A percentile compares a stretch with the other conserved stretches of the same genome.
These are phyloP conservation scores for Artemisia annua DNA, from an alignment of 129 eudicot species.

Conservation along the genomic window DNA sequence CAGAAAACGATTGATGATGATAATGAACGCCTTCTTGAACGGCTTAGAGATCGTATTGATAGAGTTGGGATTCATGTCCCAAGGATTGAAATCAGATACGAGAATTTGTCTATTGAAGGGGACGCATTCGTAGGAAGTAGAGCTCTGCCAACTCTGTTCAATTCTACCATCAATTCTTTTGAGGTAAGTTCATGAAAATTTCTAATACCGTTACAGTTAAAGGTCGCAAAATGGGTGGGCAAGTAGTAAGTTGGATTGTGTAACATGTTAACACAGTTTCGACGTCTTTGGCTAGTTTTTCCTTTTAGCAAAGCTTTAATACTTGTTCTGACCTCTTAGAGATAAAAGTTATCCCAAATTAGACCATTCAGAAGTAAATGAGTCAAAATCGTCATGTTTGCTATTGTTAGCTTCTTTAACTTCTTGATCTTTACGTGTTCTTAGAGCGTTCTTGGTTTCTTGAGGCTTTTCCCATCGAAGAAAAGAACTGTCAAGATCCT, in stretches of 20 bases:
- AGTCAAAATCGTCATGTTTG: not conserved
- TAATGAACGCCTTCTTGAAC: constrained; percentile 62
- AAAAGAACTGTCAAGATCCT: constrained; percentile 69
- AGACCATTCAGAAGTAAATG: not conserved
- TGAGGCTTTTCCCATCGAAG: constrained; percentile 60
- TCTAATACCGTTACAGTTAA: not conserved
- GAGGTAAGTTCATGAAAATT: constrained; percentile 43
- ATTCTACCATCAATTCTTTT: constrained; percentile 54
- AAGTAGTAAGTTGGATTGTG: not conserved
- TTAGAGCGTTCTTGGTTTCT: constrained; percentile 55
- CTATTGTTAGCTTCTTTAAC: not conserved
- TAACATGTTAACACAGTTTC: not conserved
- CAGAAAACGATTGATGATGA: constrained; percentile 54
- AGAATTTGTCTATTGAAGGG: constrained; percentile 69
- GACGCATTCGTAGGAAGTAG: constrained; percentile 69
- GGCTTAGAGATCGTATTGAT: constrained; percentile 65
- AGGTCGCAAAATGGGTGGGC: not conserved
- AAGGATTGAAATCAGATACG: constrained; percentile 63
- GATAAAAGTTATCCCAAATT: too few species aligned
- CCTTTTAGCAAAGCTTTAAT: not conserved
- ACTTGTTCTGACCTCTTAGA: too few species aligned
- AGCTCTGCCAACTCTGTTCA: constrained; percentile 80
- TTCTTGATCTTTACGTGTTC: constrained; percentile 8
- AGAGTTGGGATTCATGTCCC: constrained; percentile 77
- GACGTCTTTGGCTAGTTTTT: not conserved